Conservation (phyloP, 2,329 filamentous ascomycete species). For the Coniella vitis region DNA sequence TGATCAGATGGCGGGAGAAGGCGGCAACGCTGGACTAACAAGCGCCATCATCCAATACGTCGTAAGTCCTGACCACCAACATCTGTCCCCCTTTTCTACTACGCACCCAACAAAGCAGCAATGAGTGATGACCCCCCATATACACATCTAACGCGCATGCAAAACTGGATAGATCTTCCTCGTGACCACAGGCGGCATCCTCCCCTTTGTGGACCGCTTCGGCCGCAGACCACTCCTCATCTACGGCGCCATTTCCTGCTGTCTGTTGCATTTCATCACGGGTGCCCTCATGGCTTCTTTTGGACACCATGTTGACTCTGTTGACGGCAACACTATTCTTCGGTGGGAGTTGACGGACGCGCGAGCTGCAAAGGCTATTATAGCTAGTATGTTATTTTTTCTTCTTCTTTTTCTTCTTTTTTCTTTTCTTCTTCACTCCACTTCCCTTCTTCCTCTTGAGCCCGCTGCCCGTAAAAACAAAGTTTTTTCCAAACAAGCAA, state of each 20-base stretch:
- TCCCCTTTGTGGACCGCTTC: conserved; percentile 42
- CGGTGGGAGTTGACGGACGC: conserved; percentile 38
- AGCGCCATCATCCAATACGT: conserved; percentile 50
- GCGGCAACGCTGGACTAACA: conserved; percentile 30
- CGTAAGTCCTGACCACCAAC: not conserved
- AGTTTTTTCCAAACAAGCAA: not conserved
- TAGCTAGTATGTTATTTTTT: conserved; percentile 39
- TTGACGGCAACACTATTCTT: conserved; percentile 38
- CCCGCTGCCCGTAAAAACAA: too few species aligned
- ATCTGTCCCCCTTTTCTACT: not conserved
- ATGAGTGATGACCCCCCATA: too few species aligned
- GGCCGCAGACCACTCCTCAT: conserved; percentile 42
- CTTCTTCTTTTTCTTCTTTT: not conserved
- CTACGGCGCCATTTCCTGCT: conserved; percentile 37
- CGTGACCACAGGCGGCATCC: conserved; percentile 42
- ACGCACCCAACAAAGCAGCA: too few species aligned
- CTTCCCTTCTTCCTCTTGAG: too few species aligned
- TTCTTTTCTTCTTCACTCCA: not conserved
- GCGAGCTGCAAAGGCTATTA: conserved; percentile 39
- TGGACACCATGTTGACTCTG: conserved; percentile 35
- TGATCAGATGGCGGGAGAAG: conserved; percentile 13
- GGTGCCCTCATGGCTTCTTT: conserved; percentile 43
- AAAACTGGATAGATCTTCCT: conserved; percentile 35
- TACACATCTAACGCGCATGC: not conserved
- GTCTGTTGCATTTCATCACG: conserved; percentile 39